Base-by-base conservation (phyloP, 768 basidiomycete species). In the Calocybe cyanea region DNA sequence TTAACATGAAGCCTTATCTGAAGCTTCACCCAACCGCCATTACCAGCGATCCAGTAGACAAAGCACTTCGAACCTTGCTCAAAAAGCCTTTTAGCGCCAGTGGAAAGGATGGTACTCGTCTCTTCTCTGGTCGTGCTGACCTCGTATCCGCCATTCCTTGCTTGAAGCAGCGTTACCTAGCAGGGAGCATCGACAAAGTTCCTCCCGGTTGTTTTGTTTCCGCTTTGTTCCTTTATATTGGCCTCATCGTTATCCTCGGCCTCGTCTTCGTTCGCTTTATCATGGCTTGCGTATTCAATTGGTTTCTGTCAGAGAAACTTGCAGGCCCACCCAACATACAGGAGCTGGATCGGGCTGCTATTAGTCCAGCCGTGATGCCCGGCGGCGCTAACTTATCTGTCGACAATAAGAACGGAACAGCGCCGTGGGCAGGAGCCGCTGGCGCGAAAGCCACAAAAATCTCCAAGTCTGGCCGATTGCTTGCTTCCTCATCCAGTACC, bases 261-360 rank as follows among this genome's bases (percentile, higher is more conserved):
- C 81, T 99, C 49, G 89, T 99, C 24, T 66, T 97, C 51, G 83
- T 91, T 24, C 89, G 96, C 28, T 99, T 98, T 67, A 65, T 76
- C 56, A 97, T 99, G 95, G 96, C 96, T 0, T 91, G 91, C 63
- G 64, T 95, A 33, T 99, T 98, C 76, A 92, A 82, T 57, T 99
- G 96, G 96, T 95, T 91, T 71, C 69, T 98, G 39, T 94, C 93
- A 8, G 79, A 78, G 7, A 77, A 77, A 44, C 76, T 98, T 25
- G 87, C 92, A 14, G 81, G 82, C 9, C 81, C 90, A 19, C 90
- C 90, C 0, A 77, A 77, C 50, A 81, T 63, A 50, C 76, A 75
- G 48, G 76, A 90, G 41, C 73, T 97, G 28, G 82, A 85, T 52
- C 77, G 91, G 35, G 80, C 84, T 11, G 95, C 82, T 41, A 90